Evolutionary conservation across 1,284 basidiomycete species (phyloP).

Genomic region (Meira miltonrushii): DNA sequence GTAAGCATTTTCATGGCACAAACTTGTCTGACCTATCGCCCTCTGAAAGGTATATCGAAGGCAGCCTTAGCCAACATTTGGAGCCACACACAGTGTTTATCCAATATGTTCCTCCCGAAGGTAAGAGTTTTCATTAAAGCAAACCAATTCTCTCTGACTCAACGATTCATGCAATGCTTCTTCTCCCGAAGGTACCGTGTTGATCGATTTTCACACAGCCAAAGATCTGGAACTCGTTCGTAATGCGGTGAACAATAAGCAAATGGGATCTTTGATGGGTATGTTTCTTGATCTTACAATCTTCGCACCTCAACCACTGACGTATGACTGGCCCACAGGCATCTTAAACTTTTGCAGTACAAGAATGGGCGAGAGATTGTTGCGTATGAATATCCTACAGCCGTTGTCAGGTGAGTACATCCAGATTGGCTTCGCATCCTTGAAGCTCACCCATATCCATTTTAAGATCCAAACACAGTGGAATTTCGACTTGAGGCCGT

Average conservation of each 20-base stretch:
- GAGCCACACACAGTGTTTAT: conserved; percentile 5
- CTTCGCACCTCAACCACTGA: background rate
- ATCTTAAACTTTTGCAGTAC: conserved; percentile 6
- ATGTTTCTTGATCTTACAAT: background rate
- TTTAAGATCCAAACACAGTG: background rate
- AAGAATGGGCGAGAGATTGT: conserved; percentile 12
- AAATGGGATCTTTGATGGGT: conserved; percentile 1
- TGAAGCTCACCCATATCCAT: background rate
- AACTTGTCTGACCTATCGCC: background rate
- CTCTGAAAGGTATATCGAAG: conserved; percentile 2
- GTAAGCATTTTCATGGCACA: background rate
- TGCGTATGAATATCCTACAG: conserved; percentile 16
- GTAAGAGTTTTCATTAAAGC: background rate
- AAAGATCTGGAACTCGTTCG: conserved; percentile 13
- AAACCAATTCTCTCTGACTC: background rate
- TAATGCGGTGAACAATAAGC: background rate
- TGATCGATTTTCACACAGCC: conserved; percentile 6
- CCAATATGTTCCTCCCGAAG: conserved; percentile 9
- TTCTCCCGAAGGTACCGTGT: conserved; percentile 5
- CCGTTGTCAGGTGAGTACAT: conserved; percentile 9
- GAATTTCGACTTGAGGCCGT: conserved; percentile 10
- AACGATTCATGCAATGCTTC: background rate
- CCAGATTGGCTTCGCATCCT: background rate
- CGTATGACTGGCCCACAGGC: background rate
- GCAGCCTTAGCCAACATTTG: background rate